Evolutionary conservation across 768 basidiomycete genomes (phyloP).

Genomic region (Clavaria fumosa): DNA sequence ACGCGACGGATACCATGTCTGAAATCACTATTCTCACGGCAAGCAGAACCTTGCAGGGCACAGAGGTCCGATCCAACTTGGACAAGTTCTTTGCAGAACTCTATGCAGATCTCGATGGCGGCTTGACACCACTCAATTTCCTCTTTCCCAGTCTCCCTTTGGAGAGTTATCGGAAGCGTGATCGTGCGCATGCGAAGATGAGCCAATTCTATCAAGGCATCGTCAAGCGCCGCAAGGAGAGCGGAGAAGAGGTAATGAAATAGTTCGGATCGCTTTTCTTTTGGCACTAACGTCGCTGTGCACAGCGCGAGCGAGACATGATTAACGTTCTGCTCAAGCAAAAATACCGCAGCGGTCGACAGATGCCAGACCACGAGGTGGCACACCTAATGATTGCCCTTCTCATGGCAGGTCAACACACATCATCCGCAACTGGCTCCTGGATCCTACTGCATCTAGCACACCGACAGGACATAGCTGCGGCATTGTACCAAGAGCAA

Average conservation of each 20-base stretch:
- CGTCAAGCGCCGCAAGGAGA: conserved; percentile 53
- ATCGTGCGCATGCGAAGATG: conserved; percentile 86
- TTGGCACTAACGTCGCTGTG: conserved; percentile 4
- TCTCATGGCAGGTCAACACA: conserved; percentile 99
- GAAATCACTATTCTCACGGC: conserved; percentile 95
- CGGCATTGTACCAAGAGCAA: conserved; percentile 82
- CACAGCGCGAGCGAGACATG: conserved; percentile 72
- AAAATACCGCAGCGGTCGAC: conserved; percentile 66
- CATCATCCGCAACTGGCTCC: conserved; percentile 80
- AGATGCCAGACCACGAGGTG: conserved; percentile 77
- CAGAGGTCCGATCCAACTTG: conserved; percentile 65
- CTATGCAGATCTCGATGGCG: conserved; percentile 84
- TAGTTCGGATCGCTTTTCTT: neutral
- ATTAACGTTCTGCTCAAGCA: conserved; percentile 75
- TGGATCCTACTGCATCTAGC: conserved; percentile 89
- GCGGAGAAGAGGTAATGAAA: conserved; percentile 26
- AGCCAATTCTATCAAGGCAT: conserved; percentile 85
- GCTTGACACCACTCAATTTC: conserved; percentile 93
- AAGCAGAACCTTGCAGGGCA: conserved; percentile 83
- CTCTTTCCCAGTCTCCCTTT: conserved; percentile 88
- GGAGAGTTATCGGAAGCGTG: conserved; percentile 78
- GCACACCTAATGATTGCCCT: conserved; percentile 98
- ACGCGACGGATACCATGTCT: conserved; percentile 53
- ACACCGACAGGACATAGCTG: conserved; percentile 50
- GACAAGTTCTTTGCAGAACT: conserved; percentile 75